phyloP scores from a whole-genome alignment of 768 basidiomycete species.

The Collybia nuda region DNA sequence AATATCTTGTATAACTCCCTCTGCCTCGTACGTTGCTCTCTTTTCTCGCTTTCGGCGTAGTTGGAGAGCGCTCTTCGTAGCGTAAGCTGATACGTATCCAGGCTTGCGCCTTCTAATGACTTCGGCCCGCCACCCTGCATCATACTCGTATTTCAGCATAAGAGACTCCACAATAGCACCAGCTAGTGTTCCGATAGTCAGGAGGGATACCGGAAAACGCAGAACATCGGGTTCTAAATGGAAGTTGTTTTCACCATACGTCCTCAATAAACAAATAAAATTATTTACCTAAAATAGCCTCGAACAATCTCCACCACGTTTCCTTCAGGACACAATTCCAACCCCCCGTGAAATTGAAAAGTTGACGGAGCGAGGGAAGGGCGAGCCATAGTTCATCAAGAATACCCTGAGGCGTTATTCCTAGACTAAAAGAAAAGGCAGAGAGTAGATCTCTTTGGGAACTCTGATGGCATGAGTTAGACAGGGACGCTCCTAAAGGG shows the following conservation, averaged over 20 bases:
- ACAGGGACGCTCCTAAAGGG: not conserved
- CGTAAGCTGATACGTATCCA: not conserved
- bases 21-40: slow-evolving; percentile 28
- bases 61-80: not conserved
- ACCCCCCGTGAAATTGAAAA: slow-evolving; percentile 37
- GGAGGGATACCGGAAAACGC: slow-evolving; percentile 49
- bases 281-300: slow-evolving; percentile 36
- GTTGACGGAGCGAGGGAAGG: slow-evolving; percentile 47
- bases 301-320: slow-evolving; percentile 52
- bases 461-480: slow-evolving; percentile 28
- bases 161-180: slow-evolving; percentile 42
- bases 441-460: slow-evolving; percentile 57
- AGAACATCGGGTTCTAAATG: slow-evolving; percentile 51
- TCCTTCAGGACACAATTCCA: slow-evolving; percentile 47
- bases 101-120: slow-evolving; percentile 7
- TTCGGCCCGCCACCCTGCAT: slow-evolving; percentile 26
- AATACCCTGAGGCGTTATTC: slow-evolving; percentile 52
- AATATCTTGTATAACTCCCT: slow-evolving; percentile 37
- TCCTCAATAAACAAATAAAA: not conserved
- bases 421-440: slow-evolving; percentile 46
- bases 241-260: not conserved
- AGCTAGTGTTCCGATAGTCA: slow-evolving; percentile 53
- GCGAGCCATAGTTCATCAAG: slow-evolving; percentile 61
- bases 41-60: slow-evolving; percentile 10
- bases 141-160: slow-evolving; percentile 30